phyloP scores from a whole-genome alignment of 331 rosid genomes.

The Spiraea crenata region DNA sequence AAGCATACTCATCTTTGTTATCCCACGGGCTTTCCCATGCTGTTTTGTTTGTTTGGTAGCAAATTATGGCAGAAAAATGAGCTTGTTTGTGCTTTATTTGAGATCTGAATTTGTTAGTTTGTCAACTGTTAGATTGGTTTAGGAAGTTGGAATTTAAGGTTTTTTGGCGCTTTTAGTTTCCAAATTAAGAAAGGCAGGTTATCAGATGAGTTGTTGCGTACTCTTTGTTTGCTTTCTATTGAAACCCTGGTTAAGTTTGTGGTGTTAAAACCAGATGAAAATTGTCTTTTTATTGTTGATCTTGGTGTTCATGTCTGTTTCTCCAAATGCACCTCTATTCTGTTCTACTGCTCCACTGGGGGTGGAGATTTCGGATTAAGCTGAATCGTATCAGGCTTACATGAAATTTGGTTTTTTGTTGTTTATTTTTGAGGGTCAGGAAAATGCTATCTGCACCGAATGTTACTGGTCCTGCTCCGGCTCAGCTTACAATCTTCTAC shows the following conservation, averaged over 20 bases:
- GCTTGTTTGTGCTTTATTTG: not conserved
- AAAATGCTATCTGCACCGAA: slow-evolving; percentile 36
- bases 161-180: not conserved
- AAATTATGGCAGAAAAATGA: not conserved
- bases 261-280: not conserved
- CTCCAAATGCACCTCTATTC: not conserved
- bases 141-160: not conserved
- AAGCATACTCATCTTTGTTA: slow-evolving; percentile 3
- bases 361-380: not conserved
- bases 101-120: slow-evolving; percentile 1
- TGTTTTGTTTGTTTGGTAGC: slow-evolving; percentile 5
- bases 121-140: not conserved
- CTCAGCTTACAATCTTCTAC: slow-evolving; percentile 52
- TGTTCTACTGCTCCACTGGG: too few species aligned
- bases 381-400: slow-evolving; percentile 1
- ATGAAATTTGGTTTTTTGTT: not conserved
- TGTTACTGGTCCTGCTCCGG: slow-evolving; percentile 17
- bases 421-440: slow-evolving; percentile 36
- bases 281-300: too few species aligned
- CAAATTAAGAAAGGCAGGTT: not conserved
- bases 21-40: not conserved
- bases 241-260: not conserved
- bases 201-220: not conserved
- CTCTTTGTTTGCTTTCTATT: not conserved
- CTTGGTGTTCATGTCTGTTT: not conserved